These are phyloP conservation scores for Cyanodermella asteris DNA, from an alignment of 2,329 filamentous ascomycete species.

Conservation along the genomic window DNA sequence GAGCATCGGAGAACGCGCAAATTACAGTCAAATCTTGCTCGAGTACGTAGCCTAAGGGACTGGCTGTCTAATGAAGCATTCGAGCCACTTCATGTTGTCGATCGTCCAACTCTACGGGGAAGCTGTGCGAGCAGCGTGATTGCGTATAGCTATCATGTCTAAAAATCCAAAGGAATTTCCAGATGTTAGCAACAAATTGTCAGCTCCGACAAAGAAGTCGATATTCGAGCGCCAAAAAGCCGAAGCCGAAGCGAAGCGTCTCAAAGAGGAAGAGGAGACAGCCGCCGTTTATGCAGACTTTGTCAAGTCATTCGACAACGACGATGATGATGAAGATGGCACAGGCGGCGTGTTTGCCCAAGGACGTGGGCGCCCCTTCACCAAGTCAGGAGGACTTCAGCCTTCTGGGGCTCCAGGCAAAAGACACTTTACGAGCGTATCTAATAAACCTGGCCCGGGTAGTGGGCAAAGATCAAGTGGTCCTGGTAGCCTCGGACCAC, in stretches of 20 bases:
- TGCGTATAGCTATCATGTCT: no score
- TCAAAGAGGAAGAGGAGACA: constrained; percentile 66
- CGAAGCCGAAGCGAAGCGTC: constrained; percentile 71
- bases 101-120: no score
- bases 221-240: constrained; percentile 74
- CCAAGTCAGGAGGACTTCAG: no score
- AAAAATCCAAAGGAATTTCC: constrained; percentile 44
- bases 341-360: constrained; percentile 14
- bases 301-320: constrained; percentile 43
- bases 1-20: no score
- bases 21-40: no score
- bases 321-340: constrained; percentile 13
- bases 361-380: constrained; percentile 15
- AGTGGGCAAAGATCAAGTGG: constrained; percentile 24
- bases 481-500: constrained; percentile 25
- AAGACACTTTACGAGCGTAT: constrained; percentile 36
- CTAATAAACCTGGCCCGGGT: constrained; percentile 10
- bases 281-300: constrained; percentile 75
- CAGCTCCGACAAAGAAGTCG: constrained; percentile 63
- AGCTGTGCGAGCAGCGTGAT: no score
- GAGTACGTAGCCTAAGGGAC: no score
- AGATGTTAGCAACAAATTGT: constrained; percentile 53
- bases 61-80: no score
- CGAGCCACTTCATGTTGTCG: no score
- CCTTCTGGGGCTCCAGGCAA: constrained; percentile 24